Base-by-base conservation (phyloP, 179 eudicot species). In the Drosera spatulata region DNA sequence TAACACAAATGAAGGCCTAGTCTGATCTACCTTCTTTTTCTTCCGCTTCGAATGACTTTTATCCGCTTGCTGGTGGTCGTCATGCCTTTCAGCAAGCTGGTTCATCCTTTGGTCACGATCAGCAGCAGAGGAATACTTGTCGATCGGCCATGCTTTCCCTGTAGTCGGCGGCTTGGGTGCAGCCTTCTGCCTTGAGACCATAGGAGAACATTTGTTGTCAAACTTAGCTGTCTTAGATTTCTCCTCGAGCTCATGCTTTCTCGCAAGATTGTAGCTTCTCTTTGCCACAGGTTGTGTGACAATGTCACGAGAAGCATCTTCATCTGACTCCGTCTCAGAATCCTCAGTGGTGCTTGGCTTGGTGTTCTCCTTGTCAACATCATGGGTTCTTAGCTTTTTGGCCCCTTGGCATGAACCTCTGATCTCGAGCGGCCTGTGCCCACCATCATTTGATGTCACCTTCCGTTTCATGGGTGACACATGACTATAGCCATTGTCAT, bases 281-380 rank as follows among this genome's bases (percentile, higher is more conserved):
- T 70, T 70, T 3, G 42, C 41, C 39, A 60, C 46, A 39, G 57
- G 13, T 22, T 56, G 52, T 4, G 66, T 55, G 37, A 75, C 63
- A 48, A 56, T 64, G 42, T 71, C 79, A 9, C 33, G 62, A 41
- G 70, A 66, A 39, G 33, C 63, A 57, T 62, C 63, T 15, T 61
- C 75, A 47, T 74, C 74, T 22, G 78, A 65, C 13, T 61, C 64
- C 47, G 72, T 38, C 41, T 57, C 64, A 56, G 77, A 69, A 50
- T 42, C 45, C 3, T 42, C 45, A 42, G n/a, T n/a, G n/a, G 45
- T 6, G 45, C 45, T 42, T 6, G 3, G 45, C 45, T 3, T 3
- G 45, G 45, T 42, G 45, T 42, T 42, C 45, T 42, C 45, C 45
- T 42, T 42, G 45, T 42, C 45, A 42, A 42, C 45, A 42, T 6